Base-by-base conservation (phyloP, 441 rosid species). In the Jatropha multifida region DNA sequence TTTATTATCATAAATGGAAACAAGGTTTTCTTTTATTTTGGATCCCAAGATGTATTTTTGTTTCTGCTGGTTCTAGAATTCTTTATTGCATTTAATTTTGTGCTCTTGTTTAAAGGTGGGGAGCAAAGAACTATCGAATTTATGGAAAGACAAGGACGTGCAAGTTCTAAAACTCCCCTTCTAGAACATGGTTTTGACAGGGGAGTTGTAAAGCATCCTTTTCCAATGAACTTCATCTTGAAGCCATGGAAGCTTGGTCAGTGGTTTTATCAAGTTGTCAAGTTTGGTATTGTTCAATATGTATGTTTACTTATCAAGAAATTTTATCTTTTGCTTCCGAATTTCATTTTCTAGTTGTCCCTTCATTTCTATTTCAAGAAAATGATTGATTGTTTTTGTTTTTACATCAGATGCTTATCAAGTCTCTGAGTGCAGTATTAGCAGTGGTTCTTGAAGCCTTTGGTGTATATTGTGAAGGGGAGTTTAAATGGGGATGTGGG, bases 281-380 rank as follows among this genome's bases (percentile, higher is more conserved):
- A 96, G 89, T 84, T 92, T 73, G 99, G 99, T 64, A 96, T 96
- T 80, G 98, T 96, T 81, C 99, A 94, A 89, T 96, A 96, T 84
- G 99, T 94, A 92, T 73, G 99, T 91, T 73, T 72, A 67, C 65
- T 78, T 76, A 69, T 77, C 70, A 58, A 62, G 49, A 72, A 64
- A 27, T 71, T 74, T 65, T 58, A 37, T 80, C 56, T 82, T 79
- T 77, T 66, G 69, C 55, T 26, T 63, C n/a, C 65, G 15, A 64
- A 49, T 66, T 66, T 65, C 9, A 11, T 23, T 60, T 74, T 73
- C 65, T 69, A 69, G 6, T 84, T 65, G 52, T 63, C 65, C 18
- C 60, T 58, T 42, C 75, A 74, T 71, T 80, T 64, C 81, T 76
- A 71, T 67, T 68, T 52, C n/a, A 18, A 74, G 9, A 76, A 69